Percentiles rank a stretch among this genome's conserved stretches.
Evolutionary conservation across 2,329 filamentous ascomycete species (phyloP).

Genomic region (Penicillium italicum): DNA sequence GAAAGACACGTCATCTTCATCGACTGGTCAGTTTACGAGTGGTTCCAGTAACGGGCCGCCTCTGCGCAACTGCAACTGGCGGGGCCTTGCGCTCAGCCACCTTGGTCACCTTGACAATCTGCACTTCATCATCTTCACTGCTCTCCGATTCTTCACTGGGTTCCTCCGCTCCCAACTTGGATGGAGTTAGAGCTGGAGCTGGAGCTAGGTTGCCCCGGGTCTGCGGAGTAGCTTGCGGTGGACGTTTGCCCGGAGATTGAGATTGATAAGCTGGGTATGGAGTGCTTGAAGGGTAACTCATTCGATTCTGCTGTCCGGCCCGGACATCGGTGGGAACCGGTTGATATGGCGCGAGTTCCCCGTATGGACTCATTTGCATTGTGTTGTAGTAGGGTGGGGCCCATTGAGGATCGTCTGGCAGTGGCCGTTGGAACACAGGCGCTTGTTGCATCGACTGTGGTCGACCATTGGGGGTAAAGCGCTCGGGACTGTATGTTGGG

Average conservation of each 20-base stretch:
- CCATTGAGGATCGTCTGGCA: conserved; percentile 51
- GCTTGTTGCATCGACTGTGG: conserved; percentile 39
- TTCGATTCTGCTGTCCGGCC: conserved; percentile 25
- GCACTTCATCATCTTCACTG: conserved; percentile 31
- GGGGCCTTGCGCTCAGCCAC: conserved; percentile 28
- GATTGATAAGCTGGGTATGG: conserved; percentile 24
- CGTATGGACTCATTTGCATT: conserved; percentile 27
- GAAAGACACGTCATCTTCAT: conserved; percentile 14
- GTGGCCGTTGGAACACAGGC: conserved; percentile 35
- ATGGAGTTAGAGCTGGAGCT: background rate
- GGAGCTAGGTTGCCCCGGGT: background rate
- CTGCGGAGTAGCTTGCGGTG: conserved; percentile 12
- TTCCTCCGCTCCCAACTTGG: conserved; percentile 17
- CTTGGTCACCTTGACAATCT: conserved; percentile 24
- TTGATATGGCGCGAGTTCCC: conserved; percentile 30
- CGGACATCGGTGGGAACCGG: conserved; percentile 33
- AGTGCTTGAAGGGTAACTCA: conserved; percentile 14
- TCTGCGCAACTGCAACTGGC: conserved; percentile 15
- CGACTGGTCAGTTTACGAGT: conserved; percentile 27
- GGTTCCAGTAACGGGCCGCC: conserved; percentile 17
- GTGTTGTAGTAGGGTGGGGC: conserved; percentile 35
- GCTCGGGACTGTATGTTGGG: conserved; percentile 30
- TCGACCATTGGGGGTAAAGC: conserved; percentile 36
- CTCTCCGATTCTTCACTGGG: conserved; percentile 21
- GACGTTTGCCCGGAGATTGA: conserved; percentile 19